Conservation (phyloP, 116 monocot species). For the Dioscorea cayenensis region DNA sequence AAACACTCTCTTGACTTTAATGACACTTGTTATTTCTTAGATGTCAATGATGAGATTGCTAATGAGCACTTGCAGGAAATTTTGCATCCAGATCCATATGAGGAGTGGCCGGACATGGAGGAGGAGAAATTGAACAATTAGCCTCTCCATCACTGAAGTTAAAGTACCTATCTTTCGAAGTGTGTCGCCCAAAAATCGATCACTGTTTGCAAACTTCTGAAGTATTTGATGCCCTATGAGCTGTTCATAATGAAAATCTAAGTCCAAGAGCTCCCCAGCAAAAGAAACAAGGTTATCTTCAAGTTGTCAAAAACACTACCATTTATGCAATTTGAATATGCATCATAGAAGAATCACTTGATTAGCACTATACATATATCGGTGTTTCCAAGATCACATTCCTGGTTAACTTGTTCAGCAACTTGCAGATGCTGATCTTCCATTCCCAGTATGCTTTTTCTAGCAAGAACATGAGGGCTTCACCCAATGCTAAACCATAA, state of each 20-base stretch:
- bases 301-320: slow-evolving; percentile 46
- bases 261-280: slow-evolving; percentile 23
- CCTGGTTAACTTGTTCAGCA: slow-evolving; percentile 23
- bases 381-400: slow-evolving; percentile 22
- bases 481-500: slow-evolving; percentile 35
- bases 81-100: slow-evolving; percentile 43
- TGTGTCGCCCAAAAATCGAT: slow-evolving; percentile 16
- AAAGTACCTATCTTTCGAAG: slow-evolving; percentile 35
- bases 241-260: slow-evolving; percentile 35
- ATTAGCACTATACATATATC: slow-evolving; percentile 14
- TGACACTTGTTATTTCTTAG: too few relatives aligned
- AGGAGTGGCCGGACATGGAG: too few relatives aligned
- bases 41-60: too few relatives aligned
- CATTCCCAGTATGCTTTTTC: slow-evolving; percentile 45
- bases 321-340: slow-evolving; percentile 32
- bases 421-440: slow-evolving; percentile 16
- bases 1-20: too few relatives aligned
- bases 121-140: too few relatives aligned
- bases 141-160: slow-evolving; percentile 27
- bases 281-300: slow-evolving; percentile 35
- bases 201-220: slow-evolving; percentile 12
- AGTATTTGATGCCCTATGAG: slow-evolving; percentile 25
- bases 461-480: slow-evolving; percentile 34
- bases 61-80: slow-evolving; percentile 26
- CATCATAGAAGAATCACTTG: slow-evolving; percentile 40